A percentile compares a stretch with the other conserved stretches of the same genome.
Conservation (phyloP, 495 filamentous ascomycete genomes). For the Xylaria venustula region DNA sequence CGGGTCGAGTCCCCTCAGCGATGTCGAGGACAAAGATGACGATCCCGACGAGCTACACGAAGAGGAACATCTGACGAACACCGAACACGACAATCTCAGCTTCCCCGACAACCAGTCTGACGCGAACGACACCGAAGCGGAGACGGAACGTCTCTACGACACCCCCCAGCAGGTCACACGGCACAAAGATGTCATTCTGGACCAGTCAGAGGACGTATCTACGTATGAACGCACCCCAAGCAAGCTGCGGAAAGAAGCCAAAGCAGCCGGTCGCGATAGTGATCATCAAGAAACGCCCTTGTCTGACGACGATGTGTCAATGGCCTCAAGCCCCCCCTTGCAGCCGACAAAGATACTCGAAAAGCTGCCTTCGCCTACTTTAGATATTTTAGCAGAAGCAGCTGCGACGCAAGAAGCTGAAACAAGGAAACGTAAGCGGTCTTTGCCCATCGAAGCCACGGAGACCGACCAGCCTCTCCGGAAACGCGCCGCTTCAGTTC, state of each 20-base stretch:
- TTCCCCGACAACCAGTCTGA: constrained; percentile 49
- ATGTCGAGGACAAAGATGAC: constrained; percentile 73
- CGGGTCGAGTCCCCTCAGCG: constrained; percentile 75
- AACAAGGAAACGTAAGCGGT: constrained; percentile 52
- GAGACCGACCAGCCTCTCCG: constrained; percentile 50
- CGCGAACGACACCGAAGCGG: constrained; percentile 92
- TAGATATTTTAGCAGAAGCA: constrained; percentile 26
- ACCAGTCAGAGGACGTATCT: constrained; percentile 35
- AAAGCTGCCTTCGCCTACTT: constrained; percentile 22
- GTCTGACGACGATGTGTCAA: constrained; percentile 43
- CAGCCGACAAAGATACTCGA: constrained; percentile 20
- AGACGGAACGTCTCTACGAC: constrained; percentile 90
- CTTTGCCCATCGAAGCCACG: constrained; percentile 42
- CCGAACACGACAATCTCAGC: constrained; percentile 48
- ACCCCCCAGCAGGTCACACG: constrained; percentile 74
- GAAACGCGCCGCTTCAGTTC: constrained; percentile 58
- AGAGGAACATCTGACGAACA: constrained; percentile 40
- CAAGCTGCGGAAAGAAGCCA: constrained; percentile 54
- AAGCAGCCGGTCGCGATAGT: constrained; percentile 33
- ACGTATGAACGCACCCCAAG: constrained; percentile 62
- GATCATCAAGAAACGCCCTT: constrained; percentile 39
- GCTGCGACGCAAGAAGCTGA: constrained; percentile 37
- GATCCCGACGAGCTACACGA: constrained; percentile 47
- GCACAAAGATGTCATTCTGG: constrained; percentile 60
- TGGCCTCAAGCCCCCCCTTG: constrained; percentile 30